Evolutionary conservation across 2,329 filamentous ascomycete genomes (phyloP), one percentile per base, ranked within the genome.

Genomic region (Cercospora sesami): DNA sequence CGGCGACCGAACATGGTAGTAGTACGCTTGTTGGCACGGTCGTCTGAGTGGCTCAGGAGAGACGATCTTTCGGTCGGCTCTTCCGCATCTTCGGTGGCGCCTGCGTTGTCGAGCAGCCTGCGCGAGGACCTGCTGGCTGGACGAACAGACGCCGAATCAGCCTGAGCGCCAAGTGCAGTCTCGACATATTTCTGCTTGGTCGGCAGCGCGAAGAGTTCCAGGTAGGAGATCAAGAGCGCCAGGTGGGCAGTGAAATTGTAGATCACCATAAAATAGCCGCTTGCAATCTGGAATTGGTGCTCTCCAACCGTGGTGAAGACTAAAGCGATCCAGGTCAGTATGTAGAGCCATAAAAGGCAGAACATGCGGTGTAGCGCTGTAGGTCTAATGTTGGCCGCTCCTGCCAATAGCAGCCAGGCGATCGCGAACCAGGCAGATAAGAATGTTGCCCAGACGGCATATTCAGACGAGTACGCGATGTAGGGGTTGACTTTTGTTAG

Each of bases 381-480:
- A 1, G 95, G 94, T 14, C 94, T 87, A 59, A 91, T 87, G 69
- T 90, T 91, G 75, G 93, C 90, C 16, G 92, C 91, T 2, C 91
- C 89, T 18, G 90, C 87, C 74, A 93, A 89, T 39, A 96, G 84
- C 71, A 93, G 90, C 94, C 94, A 98, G 57, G 93, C 89, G 21
- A 90, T 79, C 68, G 91, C 89, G 75, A 95, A 88, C 84, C 93
- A 97, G 0, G 92, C 84, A 0, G 91, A 91, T 0, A 94, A 76
- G 82, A 93, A 91, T 90, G 96, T 96, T 30, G 78, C 80, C 92
- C 93, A 96, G 75, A 97, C 90, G 5, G 91, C 85, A 78, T 95
- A 98, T 59, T 89, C 86, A 74, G 91, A 96, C 80, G 92, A 94
- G 81, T 97, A 95, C n/a, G 95, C 83, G 74, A 98, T 93, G 74